phyloP scores from a whole-genome alignment of 768 basidiomycete species.

The Omphalotus guepiniiformis region DNA sequence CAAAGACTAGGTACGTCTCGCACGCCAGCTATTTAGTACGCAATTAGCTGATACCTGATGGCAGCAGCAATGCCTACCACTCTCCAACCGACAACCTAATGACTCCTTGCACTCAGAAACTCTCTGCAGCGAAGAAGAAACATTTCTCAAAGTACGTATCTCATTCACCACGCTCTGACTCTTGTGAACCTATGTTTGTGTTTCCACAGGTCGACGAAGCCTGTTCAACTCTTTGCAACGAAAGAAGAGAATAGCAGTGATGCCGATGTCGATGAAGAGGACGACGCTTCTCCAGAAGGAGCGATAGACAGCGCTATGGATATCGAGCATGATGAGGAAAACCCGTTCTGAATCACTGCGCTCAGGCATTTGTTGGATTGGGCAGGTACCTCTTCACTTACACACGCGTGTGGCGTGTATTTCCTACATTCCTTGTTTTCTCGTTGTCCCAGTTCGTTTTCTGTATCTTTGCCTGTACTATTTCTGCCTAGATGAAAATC shows the following conservation, averaged over 20 bases:
- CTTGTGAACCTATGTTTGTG: conserved; percentile 10
- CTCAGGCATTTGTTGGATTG: conserved; percentile 19
- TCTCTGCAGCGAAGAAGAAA: conserved; percentile 88
- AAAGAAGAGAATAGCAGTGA: conserved; percentile 39
- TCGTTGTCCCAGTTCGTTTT: conserved; percentile 23
- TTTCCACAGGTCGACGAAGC: conserved; percentile 52
- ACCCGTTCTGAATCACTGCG: conserved; percentile 55
- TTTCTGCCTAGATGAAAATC: not conserved
- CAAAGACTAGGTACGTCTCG: conserved; percentile 72
- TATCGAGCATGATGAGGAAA: conserved; percentile 56
- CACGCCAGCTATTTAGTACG: conserved; percentile 2
- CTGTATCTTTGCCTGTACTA: conserved; percentile 10
- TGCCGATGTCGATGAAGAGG: conserved; percentile 29
- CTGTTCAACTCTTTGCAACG: conserved; percentile 56
- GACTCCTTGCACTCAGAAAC: conserved; percentile 91
- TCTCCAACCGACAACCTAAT: conserved; percentile 96
- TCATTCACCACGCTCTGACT: not conserved
- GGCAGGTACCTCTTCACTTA: conserved; percentile 13
- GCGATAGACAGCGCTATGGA: conserved; percentile 25
- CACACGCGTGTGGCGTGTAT: not conserved
- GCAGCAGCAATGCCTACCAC: conserved; percentile 80
- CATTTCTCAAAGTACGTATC: conserved; percentile 78
- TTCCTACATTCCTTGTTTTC: conserved; percentile 3
- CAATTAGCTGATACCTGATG: conserved; percentile 12
- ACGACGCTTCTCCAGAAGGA: conserved; percentile 15